phyloP scores from a whole-genome alignment of 805 yeast species.

The Cyberlindnera veronae region DNA sequence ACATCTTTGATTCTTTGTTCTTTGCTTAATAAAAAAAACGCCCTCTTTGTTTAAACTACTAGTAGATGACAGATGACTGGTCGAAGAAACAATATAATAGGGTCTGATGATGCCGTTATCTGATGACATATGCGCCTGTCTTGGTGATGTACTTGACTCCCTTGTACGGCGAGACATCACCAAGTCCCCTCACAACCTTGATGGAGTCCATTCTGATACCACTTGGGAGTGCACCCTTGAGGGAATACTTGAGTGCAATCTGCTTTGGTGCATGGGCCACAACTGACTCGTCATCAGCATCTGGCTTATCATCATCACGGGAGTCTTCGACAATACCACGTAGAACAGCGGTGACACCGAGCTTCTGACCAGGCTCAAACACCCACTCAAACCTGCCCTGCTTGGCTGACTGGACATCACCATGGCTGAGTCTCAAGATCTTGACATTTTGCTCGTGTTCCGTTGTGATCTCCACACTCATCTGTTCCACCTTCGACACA shows the following conservation, averaged over 20 bases:
- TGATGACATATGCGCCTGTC: slow-evolving; percentile 50
- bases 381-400: slow-evolving; percentile 64
- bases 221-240: slow-evolving; percentile 72
- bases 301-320: not conserved
- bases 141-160: slow-evolving; percentile 82
- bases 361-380: slow-evolving; percentile 50
- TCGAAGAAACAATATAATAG: too few relatives aligned
- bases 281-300: not conserved
- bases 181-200: slow-evolving; percentile 55
- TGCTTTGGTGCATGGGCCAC: slow-evolving; percentile 36
- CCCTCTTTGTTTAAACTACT: too few relatives aligned
- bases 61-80: not conserved
- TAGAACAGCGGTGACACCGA: slow-evolving; percentile 67
- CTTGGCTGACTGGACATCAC: slow-evolving; percentile 61
- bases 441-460: slow-evolving; percentile 39
- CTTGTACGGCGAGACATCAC: slow-evolving; percentile 75
- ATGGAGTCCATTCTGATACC: slow-evolving; percentile 68
- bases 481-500: slow-evolving; percentile 45
- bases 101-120: too few relatives aligned
- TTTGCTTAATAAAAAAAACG: too few relatives aligned
- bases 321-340: slow-evolving; percentile 49
- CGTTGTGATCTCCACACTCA: slow-evolving; percentile 39
- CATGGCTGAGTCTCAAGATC: slow-evolving; percentile 65
- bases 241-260: slow-evolving; percentile 48
- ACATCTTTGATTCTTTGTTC: too few relatives aligned